Conservation (phyloP, 2,329 filamentous ascomycete genomes). For the Penicillium sp. region DNA sequence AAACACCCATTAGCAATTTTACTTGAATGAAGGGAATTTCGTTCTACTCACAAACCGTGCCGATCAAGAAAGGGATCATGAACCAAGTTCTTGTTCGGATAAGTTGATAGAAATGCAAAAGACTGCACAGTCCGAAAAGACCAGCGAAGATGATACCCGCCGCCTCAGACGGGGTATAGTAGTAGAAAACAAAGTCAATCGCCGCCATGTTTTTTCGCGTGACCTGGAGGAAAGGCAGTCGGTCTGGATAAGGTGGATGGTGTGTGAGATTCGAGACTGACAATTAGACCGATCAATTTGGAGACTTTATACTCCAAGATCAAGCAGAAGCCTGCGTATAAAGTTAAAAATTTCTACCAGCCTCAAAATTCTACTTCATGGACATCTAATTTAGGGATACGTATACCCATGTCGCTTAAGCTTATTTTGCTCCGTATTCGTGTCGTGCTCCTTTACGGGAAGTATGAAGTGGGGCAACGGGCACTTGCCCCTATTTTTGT, state of each 20-base stretch:
- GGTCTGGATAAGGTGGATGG: background rate
- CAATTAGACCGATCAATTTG: background rate
- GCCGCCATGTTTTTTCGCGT: background rate
- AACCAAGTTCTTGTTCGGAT: constrained; percentile 30
- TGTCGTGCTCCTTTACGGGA: background rate
- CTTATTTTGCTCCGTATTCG: background rate
- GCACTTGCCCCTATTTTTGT: background rate
- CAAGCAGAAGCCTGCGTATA: background rate
- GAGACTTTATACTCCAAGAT: background rate
- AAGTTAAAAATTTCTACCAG: background rate
- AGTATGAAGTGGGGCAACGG: background rate
- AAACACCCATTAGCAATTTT: background rate
- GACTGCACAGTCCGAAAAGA: constrained; percentile 25
- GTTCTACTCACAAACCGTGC: constrained; percentile 35
- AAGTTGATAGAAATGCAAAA: constrained; percentile 29
- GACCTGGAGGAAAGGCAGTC: background rate
- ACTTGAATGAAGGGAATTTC: background rate
- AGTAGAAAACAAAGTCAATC: constrained; percentile 25
- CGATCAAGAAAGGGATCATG: constrained; percentile 34
- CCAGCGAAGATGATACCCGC: constrained; percentile 27
- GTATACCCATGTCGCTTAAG: background rate
- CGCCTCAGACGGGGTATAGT: constrained; percentile 26
- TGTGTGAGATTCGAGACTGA: background rate
- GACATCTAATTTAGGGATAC: background rate
- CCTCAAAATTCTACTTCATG: background rate